phyloP scores from a whole-genome alignment of 139 green algal species.

The Chlamydomonas applanata region DNA sequence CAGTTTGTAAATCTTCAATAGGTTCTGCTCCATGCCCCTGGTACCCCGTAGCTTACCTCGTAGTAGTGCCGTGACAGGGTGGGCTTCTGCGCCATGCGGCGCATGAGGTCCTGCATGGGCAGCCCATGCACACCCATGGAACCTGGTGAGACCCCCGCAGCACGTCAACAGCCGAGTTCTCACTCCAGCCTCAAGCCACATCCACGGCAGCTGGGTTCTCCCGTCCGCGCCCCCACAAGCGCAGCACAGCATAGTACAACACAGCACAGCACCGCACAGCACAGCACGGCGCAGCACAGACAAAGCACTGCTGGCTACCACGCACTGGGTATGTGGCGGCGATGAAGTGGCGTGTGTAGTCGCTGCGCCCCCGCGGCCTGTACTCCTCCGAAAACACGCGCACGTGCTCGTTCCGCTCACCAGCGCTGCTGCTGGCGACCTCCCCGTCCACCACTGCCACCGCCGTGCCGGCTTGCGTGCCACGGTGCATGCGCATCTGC shows the following conservation, averaged over 20 bases:
- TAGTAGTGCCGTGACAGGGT: no score
- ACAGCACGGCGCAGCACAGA: background rate
- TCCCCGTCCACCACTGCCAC: background rate
- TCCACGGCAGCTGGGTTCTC: background rate
- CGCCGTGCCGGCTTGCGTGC: background rate
- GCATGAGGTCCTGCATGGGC: no score
- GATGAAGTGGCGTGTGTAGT: conserved; percentile 38
- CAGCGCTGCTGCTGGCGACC: background rate
- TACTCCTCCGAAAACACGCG: conserved; percentile 36
- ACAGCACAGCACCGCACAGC: background rate
- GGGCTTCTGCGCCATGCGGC: no score
- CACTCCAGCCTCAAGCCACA: background rate
- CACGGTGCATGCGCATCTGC: background rate
- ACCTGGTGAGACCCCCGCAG: no score
- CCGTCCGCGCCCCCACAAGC: background rate
- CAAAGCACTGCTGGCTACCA: background rate
- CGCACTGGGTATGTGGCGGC: conserved; percentile 30
- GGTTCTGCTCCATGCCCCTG: no score
- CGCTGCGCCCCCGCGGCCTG: background rate
- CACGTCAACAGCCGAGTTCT: no score
- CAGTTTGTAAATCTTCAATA: no score
- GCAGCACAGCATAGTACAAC: background rate
- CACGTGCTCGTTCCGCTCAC: conserved; percentile 6
- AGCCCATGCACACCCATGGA: no score
- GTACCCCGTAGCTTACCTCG: no score